phyloP scores from a whole-genome alignment of 352 stramenopile species.

The Globisporangium solare region DNA sequence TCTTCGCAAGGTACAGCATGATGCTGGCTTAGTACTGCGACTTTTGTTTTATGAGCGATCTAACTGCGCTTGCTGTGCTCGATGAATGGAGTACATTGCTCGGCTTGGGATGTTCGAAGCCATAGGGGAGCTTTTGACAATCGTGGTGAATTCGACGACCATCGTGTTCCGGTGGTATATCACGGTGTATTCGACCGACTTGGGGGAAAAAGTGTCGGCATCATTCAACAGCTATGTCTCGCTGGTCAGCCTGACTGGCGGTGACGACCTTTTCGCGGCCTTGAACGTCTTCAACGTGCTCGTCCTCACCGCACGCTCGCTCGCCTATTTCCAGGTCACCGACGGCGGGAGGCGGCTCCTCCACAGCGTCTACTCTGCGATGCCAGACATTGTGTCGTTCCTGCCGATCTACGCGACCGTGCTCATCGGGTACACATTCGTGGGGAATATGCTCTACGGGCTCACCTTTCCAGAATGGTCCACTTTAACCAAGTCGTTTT shows the following conservation, averaged over 20 bases:
- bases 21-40: not conserved
- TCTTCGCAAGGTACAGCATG: conserved; percentile 26
- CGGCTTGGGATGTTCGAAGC: conserved; percentile 60
- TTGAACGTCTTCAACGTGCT: conserved; percentile 69
- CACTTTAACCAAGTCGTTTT: conserved; percentile 49
- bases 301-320: conserved; percentile 40
- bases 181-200: conserved; percentile 24
- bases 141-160: conserved; percentile 44
- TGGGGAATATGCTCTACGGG: conserved; percentile 60
- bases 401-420: conserved; percentile 59
- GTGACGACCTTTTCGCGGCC: conserved; percentile 46
- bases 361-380: conserved; percentile 53
- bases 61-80: conserved; percentile 1
- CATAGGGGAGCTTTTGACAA: conserved; percentile 49
- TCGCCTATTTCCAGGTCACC: conserved; percentile 73
- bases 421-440: conserved; percentile 66
- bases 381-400: conserved; percentile 71
- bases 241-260: conserved; percentile 27
- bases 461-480: conserved; percentile 62
- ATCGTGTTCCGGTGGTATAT: conserved; percentile 43
- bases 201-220: conserved; percentile 26
- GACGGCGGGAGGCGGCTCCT: conserved; percentile 53
- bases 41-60: not conserved
- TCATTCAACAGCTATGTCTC: conserved; percentile 55
- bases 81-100: conserved; percentile 34